Percentiles rank a stretch among this genome's conserved stretches.
These are phyloP conservation scores for Canavalia gladiata DNA, from an alignment of 306 rosid species.

Conservation along the genomic window DNA sequence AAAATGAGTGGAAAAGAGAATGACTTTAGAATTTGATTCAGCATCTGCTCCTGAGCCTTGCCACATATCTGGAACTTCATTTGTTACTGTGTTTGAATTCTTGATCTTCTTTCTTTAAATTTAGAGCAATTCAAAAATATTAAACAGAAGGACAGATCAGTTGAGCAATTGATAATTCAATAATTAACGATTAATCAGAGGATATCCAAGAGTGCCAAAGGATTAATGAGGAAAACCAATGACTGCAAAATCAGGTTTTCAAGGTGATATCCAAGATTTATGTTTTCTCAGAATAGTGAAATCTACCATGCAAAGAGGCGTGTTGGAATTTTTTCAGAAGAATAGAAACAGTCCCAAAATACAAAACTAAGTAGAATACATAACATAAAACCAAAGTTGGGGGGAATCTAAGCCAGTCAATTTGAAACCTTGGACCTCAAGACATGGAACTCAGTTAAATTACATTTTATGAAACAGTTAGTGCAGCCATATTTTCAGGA, in stretches of 20 bases:
- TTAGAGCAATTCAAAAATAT: background rate
- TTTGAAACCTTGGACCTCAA: background rate
- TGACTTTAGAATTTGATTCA: slow-evolving; percentile 56
- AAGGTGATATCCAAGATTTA: slow-evolving; percentile 14
- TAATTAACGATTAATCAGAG: background rate
- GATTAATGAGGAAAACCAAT: slow-evolving; percentile 6
- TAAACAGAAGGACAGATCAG: background rate
- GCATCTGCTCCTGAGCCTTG: slow-evolving; percentile 47
- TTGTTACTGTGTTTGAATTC: slow-evolving; percentile 29
- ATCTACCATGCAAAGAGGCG: background rate
- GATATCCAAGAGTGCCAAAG: slow-evolving; percentile 18
- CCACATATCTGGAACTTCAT: slow-evolving; percentile 60
- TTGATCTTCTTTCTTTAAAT: slow-evolving; percentile 16
- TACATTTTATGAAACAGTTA: background rate
- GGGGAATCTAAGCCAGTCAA: background rate
- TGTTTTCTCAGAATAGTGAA: slow-evolving; percentile 14
- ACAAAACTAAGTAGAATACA: background rate
- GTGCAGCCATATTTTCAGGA: background rate
- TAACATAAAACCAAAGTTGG: too few species aligned
- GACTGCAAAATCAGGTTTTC: slow-evolving; percentile 36
- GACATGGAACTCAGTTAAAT: background rate
- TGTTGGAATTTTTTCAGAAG: background rate
- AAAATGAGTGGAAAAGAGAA: slow-evolving; percentile 44
- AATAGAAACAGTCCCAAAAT: background rate
- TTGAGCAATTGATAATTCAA: background rate